phyloP scores from a whole-genome alignment of 2,329 filamentous ascomycete genomes.

The Trichoderma sp. region DNA sequence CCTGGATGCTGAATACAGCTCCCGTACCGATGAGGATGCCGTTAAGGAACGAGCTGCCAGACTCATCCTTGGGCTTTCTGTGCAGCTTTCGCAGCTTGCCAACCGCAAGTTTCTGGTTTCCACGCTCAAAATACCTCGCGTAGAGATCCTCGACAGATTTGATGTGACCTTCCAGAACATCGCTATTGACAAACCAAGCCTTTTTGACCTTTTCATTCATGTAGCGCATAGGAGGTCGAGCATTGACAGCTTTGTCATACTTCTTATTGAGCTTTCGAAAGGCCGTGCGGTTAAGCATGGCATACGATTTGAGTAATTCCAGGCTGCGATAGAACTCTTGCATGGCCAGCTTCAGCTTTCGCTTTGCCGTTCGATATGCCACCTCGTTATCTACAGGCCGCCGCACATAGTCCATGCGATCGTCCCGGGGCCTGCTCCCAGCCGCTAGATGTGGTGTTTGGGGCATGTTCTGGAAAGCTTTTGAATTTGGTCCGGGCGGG shows the following conservation, averaged over 20 bases:
- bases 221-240: constrained; percentile 75
- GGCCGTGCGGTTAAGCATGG: constrained; percentile 84
- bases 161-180: constrained; percentile 79
- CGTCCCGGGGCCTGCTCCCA: constrained; percentile 32
- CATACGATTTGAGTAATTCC: constrained; percentile 89
- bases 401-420: constrained; percentile 53
- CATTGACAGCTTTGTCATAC: constrained; percentile 87
- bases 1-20: constrained; percentile 65
- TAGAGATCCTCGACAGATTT: constrained; percentile 86
- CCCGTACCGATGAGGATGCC: constrained; percentile 70
- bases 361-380: constrained; percentile 83
- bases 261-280: constrained; percentile 99
- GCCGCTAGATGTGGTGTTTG: constrained; percentile 47
- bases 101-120: constrained; percentile 88
- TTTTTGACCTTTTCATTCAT: constrained; percentile 91
- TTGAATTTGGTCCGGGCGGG: constrained; percentile 61
- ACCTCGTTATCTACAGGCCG: constrained; percentile 57
- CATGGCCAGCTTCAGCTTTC: constrained; percentile 85
- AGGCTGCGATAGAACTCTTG: constrained; percentile 92
- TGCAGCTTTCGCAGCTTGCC: constrained; percentile 79
- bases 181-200: constrained; percentile 88
- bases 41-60: constrained; percentile 59
- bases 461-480: constrained; percentile 57
- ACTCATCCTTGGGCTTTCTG: constrained; percentile 58
- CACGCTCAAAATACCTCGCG: constrained; percentile 88